Conservation (phyloP, 345 rosid genomes). For the Eucalyptus sp. region DNA sequence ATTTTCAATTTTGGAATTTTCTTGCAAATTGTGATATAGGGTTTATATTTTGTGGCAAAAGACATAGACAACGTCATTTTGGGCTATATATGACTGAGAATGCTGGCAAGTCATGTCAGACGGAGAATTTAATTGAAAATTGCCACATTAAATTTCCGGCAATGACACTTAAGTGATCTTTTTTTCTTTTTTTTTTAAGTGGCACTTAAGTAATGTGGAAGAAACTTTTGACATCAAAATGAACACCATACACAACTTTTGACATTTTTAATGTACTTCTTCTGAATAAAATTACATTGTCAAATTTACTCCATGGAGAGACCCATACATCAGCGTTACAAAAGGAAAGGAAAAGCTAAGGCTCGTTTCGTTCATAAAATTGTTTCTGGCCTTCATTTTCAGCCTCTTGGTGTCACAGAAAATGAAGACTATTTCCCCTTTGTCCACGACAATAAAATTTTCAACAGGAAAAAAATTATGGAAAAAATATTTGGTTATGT, state of each 20-base stretch:
- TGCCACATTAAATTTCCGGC: no score
- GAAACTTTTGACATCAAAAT: no score
- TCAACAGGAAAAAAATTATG: not conserved
- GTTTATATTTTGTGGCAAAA: not conserved
- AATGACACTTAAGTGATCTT: no score
- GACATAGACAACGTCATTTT: not conserved
- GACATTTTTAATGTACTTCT: no score
- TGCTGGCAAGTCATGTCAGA: accelerated
- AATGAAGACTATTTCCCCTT: not conserved
- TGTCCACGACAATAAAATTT: not conserved
- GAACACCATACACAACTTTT: no score
- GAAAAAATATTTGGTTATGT: not conserved
- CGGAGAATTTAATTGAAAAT: no score
- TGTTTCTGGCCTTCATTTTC: not conserved
- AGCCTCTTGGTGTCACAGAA: not conserved
- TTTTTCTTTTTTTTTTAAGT: no score
- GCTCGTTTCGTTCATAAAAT: not conserved
- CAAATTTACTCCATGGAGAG: not conserved
- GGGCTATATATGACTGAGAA: not conserved
- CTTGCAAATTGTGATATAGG: not conserved
- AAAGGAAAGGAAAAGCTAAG: not conserved
- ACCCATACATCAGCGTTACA: not conserved
- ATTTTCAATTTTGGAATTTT: not conserved
- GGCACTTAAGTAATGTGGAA: no score
- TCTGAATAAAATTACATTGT: not conserved